A percentile compares a stretch with the other conserved stretches of the same genome.
Conservation (phyloP, 768 basidiomycete genomes). For the Mycena venus region DNA sequence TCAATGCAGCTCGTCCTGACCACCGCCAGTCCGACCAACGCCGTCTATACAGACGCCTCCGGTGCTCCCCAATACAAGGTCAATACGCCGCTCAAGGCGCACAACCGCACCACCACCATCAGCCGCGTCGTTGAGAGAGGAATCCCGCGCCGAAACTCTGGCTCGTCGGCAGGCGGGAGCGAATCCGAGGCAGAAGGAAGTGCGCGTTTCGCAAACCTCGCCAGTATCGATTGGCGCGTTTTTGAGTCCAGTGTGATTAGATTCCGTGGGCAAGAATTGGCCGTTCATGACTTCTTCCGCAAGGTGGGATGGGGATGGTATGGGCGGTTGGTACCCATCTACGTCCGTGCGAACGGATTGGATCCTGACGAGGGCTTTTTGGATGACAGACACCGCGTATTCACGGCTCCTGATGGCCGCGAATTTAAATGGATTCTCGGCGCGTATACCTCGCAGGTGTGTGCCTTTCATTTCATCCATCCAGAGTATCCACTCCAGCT, state of each 20-base stretch:
- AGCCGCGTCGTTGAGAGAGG: slow-evolving; percentile 19
- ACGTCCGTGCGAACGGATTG: not conserved
- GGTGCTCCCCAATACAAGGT: slow-evolving; percentile 38
- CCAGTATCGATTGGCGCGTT: slow-evolving; percentile 49
- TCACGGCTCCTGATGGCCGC: slow-evolving; percentile 47
- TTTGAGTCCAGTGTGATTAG: slow-evolving; percentile 45
- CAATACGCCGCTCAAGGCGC: slow-evolving; percentile 40
- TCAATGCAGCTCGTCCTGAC: slow-evolving; percentile 38
- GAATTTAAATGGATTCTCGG: slow-evolving; percentile 51
- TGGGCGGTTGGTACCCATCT: slow-evolving; percentile 34
- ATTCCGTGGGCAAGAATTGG: slow-evolving; percentile 41
- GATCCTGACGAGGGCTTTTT: not conserved
- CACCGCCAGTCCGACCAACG: slow-evolving; percentile 35
- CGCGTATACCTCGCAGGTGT: slow-evolving; percentile 34
- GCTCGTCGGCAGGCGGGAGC: not conserved
- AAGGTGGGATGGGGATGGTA: slow-evolving; percentile 37
- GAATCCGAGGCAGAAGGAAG: slow-evolving; percentile 34
- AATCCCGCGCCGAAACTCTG: not conserved
- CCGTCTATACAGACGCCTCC: slow-evolving; percentile 35
- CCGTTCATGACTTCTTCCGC: slow-evolving; percentile 42
- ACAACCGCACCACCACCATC: slow-evolving; percentile 10
- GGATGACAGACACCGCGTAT: slow-evolving; percentile 48
- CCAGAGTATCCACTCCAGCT: not conserved
- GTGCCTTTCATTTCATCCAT: not conserved
- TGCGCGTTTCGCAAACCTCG: slow-evolving; percentile 47